Base-by-base conservation (phyloP, 2,329 filamentous ascomycete genomes). In the Xylariaceae sp. region DNA sequence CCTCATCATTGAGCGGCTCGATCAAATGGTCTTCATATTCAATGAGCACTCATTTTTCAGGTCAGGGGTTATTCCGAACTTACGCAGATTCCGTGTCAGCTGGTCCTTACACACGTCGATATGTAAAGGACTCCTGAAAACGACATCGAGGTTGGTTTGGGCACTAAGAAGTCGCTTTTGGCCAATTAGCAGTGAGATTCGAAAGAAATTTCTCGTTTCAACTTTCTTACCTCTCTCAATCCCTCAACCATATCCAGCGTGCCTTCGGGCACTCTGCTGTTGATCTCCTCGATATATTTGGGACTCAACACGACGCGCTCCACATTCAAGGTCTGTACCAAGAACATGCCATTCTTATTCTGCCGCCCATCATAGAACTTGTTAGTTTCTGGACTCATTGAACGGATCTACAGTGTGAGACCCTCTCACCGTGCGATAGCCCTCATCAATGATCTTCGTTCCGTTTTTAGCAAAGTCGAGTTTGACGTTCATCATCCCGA, bases 171-270 rank as follows among this genome's bases (percentile, higher is more conserved):
- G 62, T 59, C 62, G 61, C 62, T 64, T 10, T 42, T 23, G 9
- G 4, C n/a, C 7, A 30, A 17, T 61, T 45, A 64, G 58, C 47
- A 13, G 44, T n/a, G 30, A 44, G 13, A 5, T 3, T 42, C n/a
- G 10, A 5, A 45, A 15, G 0, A 15, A n/a, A 42, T 0, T 5
- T 15, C 37, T 42, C 4, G 9, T 1, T n/a, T 53, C 30, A 8
- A 35, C 5, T 44, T 34, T 30, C 56, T 17, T 53, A 64, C 62
- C 58, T 64, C 62, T 53, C 64, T 50, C 17, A 67, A 49, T 18
- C 62, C 58, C 23, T 67, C 56, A 23, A 67, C 61, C 65, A 67
- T 62, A 51, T 67, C 59, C 53, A 67, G 42, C 34, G 64, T 60
- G 51, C 64, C 62, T 1, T 66, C 59, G 6, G 64, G 56, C 37